These are phyloP conservation scores for Baudoinia panamericana DNA, from an alignment of 495 filamentous ascomycete species.

Conservation along the genomic window DNA sequence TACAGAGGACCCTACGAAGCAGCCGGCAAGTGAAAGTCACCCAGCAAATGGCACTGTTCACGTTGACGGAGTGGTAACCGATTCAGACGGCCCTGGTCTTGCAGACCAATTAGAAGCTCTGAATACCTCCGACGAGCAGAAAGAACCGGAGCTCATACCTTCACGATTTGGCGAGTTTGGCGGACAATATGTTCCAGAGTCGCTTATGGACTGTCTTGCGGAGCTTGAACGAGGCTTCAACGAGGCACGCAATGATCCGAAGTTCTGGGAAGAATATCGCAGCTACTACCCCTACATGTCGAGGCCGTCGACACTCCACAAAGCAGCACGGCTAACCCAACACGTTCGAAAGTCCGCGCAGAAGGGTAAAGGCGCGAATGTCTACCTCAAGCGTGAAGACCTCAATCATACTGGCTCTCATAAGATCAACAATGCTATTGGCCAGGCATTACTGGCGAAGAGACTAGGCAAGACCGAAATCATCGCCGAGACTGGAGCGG, in stretches of 20 bases:
- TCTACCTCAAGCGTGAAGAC: constrained; percentile 93
- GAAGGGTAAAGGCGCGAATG: constrained; percentile 68
- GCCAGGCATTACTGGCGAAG: constrained; percentile 71
- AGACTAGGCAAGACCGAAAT: constrained; percentile 83
- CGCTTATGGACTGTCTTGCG: constrained; percentile 88
- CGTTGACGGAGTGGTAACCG: constrained; percentile 50
- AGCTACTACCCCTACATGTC: constrained; percentile 98
- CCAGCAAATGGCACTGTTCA: constrained; percentile 30
- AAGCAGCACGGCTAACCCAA: constrained; percentile 76
- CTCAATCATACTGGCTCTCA: constrained; percentile 70
- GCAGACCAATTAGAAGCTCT: constrained; percentile 62
- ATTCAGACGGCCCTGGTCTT: constrained; percentile 50
- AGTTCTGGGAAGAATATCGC: constrained; percentile 94
- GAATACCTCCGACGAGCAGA: constrained; percentile 38
- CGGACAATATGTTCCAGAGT: constrained; percentile 97
- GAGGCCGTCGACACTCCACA: constrained; percentile 78
- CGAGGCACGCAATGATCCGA: constrained; percentile 64
- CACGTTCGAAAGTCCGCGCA: constrained; percentile 28
- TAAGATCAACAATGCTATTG: constrained; percentile 96
- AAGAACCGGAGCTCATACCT: constrained; percentile 46
- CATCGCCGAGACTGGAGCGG: constrained; percentile 93
- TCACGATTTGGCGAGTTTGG: constrained; percentile 92
- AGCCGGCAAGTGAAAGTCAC: constrained; percentile 15
- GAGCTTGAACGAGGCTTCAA: constrained; percentile 91
- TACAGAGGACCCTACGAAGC: constrained; percentile 17